phyloP scores from a whole-genome alignment of 2,329 filamentous ascomycete species.

The Biscogniauxia mediterranea region DNA sequence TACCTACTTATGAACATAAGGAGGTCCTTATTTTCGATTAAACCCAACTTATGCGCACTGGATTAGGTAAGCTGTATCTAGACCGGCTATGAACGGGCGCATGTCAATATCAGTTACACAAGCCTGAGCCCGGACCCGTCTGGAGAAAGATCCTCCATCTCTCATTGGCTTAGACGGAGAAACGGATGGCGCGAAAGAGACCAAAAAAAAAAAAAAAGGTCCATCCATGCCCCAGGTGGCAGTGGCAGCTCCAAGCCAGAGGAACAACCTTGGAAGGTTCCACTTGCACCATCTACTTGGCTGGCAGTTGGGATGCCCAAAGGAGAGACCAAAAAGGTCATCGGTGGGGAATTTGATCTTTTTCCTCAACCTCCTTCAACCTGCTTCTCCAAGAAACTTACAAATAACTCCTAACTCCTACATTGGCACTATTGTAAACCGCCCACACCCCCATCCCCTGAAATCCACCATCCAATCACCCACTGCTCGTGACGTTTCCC shows the following conservation, averaged over 20 bases:
- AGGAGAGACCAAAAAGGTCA: slow-evolving; percentile 18
- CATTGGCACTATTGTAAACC: too few species aligned
- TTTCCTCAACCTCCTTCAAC: slow-evolving; percentile 15
- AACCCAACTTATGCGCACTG: too few species aligned
- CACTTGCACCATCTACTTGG: too few species aligned
- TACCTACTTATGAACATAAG: too few species aligned
- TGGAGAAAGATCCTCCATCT: slow-evolving; percentile 4
- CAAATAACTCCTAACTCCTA: not conserved
- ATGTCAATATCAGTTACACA: not conserved
- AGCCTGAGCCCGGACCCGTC: not conserved
- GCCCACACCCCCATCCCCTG: slow-evolving; percentile 3
- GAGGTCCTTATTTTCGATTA: too few species aligned
- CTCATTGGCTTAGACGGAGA: slow-evolving; percentile 21
- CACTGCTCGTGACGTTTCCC: slow-evolving; percentile 13
- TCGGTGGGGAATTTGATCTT: slow-evolving; percentile 20
- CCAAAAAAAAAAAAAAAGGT: not conserved
- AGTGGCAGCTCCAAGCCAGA: too few species aligned
- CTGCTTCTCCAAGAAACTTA: not conserved
- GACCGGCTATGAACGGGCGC: too few species aligned
- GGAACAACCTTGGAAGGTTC: too few species aligned
- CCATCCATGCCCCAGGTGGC: too few species aligned
- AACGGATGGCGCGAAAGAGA: slow-evolving; percentile 20
- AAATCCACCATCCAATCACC: slow-evolving; percentile 13
- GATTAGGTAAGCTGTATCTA: too few species aligned
- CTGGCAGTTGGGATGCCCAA: slow-evolving; percentile 4